These are phyloP conservation scores for Marasmius tenuissimus DNA, from an alignment of 1,284 basidiomycete species.

Conservation along the genomic window DNA sequence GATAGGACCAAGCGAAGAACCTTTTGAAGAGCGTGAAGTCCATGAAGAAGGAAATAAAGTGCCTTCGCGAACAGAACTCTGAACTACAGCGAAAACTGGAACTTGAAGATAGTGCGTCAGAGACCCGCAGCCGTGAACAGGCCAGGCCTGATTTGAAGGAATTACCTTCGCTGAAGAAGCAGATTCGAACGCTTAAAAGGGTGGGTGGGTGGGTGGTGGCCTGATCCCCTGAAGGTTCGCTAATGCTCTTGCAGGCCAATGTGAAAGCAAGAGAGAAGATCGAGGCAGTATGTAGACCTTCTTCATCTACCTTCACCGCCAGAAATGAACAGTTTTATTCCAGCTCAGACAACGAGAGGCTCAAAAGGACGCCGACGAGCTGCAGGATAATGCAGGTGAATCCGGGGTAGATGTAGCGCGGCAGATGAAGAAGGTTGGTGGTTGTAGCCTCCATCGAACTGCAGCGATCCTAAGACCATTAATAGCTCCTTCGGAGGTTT, in stretches of 20 bases:
- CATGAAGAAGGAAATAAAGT: constrained; percentile 10
- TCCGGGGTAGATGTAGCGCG: constrained; percentile 28
- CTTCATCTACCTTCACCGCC: background rate
- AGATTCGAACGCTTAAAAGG: constrained; percentile 14
- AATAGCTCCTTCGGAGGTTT: constrained; percentile 43
- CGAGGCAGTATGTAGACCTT: background rate
- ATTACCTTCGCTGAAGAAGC: background rate
- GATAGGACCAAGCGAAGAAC: background rate
- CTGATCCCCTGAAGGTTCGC: constrained; percentile 13
- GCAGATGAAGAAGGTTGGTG: constrained; percentile 42
- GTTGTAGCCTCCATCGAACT: background rate
- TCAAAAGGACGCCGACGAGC: constrained; percentile 37
- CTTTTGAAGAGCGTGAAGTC: constrained; percentile 10
- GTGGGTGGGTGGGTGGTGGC: constrained; percentile 15
- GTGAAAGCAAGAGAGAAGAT: constrained; percentile 2
- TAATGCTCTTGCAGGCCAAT: background rate
- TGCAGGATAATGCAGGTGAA: background rate
- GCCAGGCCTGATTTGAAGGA: background rate
- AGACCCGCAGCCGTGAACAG: constrained; percentile 1
- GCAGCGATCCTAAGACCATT: background rate
- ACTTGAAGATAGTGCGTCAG: background rate
- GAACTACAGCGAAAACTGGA: background rate
- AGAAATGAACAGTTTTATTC: background rate
- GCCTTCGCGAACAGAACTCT: background rate
- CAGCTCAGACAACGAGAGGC: constrained; percentile 39